phyloP scores from a whole-genome alignment of 2,329 filamentous ascomycete genomes.

The Cordyceps cateniannulata region DNA sequence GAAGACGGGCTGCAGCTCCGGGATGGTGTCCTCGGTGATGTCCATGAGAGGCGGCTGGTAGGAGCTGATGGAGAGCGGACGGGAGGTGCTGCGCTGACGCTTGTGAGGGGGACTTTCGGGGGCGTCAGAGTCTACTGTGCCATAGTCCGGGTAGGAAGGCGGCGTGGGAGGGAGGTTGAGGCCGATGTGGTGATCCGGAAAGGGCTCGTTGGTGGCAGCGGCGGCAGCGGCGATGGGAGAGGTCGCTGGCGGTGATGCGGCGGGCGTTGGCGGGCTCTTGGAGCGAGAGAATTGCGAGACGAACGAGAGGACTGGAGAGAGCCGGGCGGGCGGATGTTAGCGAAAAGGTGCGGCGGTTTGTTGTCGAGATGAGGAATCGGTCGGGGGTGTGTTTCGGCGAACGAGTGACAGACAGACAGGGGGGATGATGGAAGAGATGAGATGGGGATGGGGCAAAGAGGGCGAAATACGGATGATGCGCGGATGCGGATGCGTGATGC shows the following conservation, averaged over 20 bases:
- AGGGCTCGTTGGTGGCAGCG: conserved; percentile 30
- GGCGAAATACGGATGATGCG: neutral
- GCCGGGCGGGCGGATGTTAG: neutral
- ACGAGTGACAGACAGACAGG: neutral
- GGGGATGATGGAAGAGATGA: neutral
- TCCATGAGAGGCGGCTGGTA: conserved; percentile 85
- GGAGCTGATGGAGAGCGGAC: conserved; percentile 80
- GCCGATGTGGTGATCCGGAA: conserved; percentile 31
- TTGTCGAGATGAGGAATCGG: neutral
- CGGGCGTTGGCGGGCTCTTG: conserved; percentile 36
- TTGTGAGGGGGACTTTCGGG: conserved; percentile 34
- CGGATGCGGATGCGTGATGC: no score
- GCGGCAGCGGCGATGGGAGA: conserved; percentile 33
- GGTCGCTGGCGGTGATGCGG: conserved; percentile 35
- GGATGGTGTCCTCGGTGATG: conserved; percentile 74
- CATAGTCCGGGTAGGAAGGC: conserved; percentile 26
- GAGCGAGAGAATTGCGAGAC: conserved; percentile 68
- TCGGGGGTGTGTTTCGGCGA: neutral
- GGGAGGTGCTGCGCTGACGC: conserved; percentile 47
- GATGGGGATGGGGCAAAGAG: no score
- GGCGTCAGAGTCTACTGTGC: conserved; percentile 31
- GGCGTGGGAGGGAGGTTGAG: conserved; percentile 33
- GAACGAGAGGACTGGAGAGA: conserved; percentile 69
- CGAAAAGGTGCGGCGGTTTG: neutral
- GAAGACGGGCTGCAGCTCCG: conserved; percentile 92